Evolutionary conservation across 257 asterid genomes (phyloP).

Genomic region (Penstemon davidsonii): DNA sequence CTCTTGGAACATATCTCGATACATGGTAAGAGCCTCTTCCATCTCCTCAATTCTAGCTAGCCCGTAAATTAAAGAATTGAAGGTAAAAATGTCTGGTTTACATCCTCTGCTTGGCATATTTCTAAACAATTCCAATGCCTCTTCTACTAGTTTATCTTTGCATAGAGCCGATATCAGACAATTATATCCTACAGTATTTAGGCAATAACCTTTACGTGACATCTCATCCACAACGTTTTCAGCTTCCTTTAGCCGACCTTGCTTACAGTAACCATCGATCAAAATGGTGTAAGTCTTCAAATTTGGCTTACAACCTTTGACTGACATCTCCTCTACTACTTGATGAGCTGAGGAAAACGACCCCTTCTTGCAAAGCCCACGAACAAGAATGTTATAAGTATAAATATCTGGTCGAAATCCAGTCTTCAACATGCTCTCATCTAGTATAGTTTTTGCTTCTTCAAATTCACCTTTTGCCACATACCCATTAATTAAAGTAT

Average conservation of each 20-base stretch:
- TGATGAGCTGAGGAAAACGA: slow-evolving; percentile 59
- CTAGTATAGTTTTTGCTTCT: slow-evolving; percentile 68
- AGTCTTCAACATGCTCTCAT: slow-evolving; percentile 40
- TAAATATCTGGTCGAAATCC: slow-evolving; percentile 72
- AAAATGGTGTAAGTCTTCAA: slow-evolving; percentile 70
- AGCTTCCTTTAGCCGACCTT: slow-evolving; percentile 69
- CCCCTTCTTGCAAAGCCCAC: slow-evolving; percentile 75
- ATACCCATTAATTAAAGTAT: slow-evolving; percentile 73
- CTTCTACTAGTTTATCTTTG: slow-evolving; percentile 57
- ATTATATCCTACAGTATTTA: slow-evolving; percentile 78
- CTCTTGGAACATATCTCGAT: slow-evolving; percentile 68
- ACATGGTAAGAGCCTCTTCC: slow-evolving; percentile 68
- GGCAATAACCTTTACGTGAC: slow-evolving; percentile 54
- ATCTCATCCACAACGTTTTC: slow-evolving; percentile 53
- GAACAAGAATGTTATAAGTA: slow-evolving; percentile 72
- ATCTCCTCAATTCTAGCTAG: slow-evolving; percentile 52
- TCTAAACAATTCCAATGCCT: slow-evolving; percentile 50
- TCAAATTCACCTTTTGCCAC: slow-evolving; percentile 48
- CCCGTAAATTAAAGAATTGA: slow-evolving; percentile 74
- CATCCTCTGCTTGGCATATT: slow-evolving; percentile 60
- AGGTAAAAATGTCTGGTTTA: slow-evolving; percentile 68
- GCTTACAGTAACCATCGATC: slow-evolving; percentile 72
- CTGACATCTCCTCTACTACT: slow-evolving; percentile 50
- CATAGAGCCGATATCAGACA: slow-evolving; percentile 75
- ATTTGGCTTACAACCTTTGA: slow-evolving; percentile 57